Evolutionary conservation across 2,329 filamentous ascomycete species (phyloP).

Genomic region (Salinomyces thailandicus): DNA sequence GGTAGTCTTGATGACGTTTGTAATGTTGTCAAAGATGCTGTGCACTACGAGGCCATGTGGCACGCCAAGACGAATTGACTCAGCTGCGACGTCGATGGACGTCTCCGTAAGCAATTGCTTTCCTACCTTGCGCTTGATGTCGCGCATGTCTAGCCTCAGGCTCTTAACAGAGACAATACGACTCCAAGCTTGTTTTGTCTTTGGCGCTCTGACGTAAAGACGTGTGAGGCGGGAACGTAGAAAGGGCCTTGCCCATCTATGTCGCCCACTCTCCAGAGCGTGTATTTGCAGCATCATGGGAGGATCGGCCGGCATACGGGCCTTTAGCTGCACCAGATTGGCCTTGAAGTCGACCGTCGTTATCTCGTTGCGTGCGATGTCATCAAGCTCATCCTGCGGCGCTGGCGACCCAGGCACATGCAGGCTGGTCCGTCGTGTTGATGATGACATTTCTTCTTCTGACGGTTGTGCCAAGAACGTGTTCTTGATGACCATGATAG

Average conservation of each 20-base stretch:
- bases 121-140: slow-evolving; percentile 56
- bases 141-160: slow-evolving; percentile 67
- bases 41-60: slow-evolving; percentile 87
- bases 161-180: slow-evolving; percentile 75
- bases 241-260: slow-evolving; percentile 81
- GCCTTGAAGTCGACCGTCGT: slow-evolving; percentile 74
- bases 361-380: slow-evolving; percentile 47
- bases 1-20: slow-evolving; percentile 76
- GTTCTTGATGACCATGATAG: slow-evolving; percentile 55
- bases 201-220: slow-evolving; percentile 79
- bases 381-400: slow-evolving; percentile 16
- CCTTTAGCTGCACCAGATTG: slow-evolving; percentile 76
- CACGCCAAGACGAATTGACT: slow-evolving; percentile 77
- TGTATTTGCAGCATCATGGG: slow-evolving; percentile 83
- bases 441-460: slow-evolving; percentile 7
- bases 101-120: slow-evolving; percentile 55
- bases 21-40: slow-evolving; percentile 84
- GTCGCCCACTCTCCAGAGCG: slow-evolving; percentile 67
- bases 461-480: slow-evolving; percentile 28
- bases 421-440: slow-evolving; percentile 12
- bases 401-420: slow-evolving; percentile 10
- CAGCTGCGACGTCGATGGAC: slow-evolving; percentile 71
- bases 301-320: slow-evolving; percentile 80
- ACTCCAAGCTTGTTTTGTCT: slow-evolving; percentile 75
- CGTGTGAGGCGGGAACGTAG: slow-evolving; percentile 65